phyloP scores from a whole-genome alignment of 805 yeast species.

The Wickerhamiella qilinensis region DNA sequence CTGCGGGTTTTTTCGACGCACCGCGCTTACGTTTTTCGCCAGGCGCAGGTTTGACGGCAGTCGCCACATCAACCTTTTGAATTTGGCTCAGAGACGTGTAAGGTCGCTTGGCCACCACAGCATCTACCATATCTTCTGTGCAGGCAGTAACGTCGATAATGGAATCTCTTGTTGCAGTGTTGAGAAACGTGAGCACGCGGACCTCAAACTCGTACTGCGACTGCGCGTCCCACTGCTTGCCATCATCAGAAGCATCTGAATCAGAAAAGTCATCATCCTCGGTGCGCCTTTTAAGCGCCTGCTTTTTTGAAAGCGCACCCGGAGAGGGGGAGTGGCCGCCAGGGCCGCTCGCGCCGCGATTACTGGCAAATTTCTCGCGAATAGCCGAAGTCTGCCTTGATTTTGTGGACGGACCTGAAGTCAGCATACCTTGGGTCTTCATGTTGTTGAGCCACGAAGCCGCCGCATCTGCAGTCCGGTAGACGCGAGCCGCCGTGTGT shows the following conservation, averaged over 20 bases:
- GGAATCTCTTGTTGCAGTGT: constrained; percentile 59
- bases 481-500: constrained; percentile 17
- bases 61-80: constrained; percentile 38
- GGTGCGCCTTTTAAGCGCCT: constrained; percentile 8
- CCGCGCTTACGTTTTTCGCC: constrained; percentile 22
- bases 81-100: constrained; percentile 42
- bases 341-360: constrained; percentile 1
- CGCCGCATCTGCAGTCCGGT: constrained; percentile 21
- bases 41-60: constrained; percentile 15
- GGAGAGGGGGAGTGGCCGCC: constrained; percentile 1
- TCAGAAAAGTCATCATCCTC: constrained; percentile 32
- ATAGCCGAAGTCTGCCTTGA: constrained; percentile 19
- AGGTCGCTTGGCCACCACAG: constrained; percentile 56
- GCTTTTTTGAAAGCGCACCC: constrained; percentile 2
- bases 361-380: constrained; percentile 23
- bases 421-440: constrained; percentile 18
- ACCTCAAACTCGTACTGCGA: constrained; percentile 33
- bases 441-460: constrained; percentile 20
- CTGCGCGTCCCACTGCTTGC: constrained; percentile 21
- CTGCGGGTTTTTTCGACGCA: constrained; percentile 39
- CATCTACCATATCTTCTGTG: constrained; percentile 45
- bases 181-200: constrained; percentile 60
- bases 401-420: constrained; percentile 14
- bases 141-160: constrained; percentile 67
- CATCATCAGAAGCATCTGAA: constrained; percentile 31